Conservation (phyloP, 2,329 filamentous ascomycete species). For the Calonectria ilicicola region DNA sequence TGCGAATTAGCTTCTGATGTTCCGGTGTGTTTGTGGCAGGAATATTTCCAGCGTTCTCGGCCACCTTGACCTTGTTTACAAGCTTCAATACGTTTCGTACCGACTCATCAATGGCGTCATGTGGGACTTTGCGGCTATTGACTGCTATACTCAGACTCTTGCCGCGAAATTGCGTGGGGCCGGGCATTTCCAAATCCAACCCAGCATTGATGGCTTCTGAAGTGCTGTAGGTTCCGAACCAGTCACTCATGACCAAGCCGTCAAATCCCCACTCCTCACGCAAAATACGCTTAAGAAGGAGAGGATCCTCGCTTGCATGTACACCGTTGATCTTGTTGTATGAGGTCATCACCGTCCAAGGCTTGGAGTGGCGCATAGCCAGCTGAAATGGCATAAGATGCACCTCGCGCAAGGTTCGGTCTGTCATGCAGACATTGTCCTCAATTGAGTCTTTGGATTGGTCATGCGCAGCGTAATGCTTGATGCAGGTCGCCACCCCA, state of each 20-base stretch:
- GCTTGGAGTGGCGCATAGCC: slow-evolving; percentile 47
- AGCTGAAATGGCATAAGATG: slow-evolving; percentile 53
- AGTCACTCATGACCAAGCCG: slow-evolving; percentile 45
- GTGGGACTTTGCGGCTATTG: slow-evolving; percentile 30
- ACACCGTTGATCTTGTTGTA: slow-evolving; percentile 54
- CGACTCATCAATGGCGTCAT: slow-evolving; percentile 30
- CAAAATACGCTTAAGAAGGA: slow-evolving; percentile 42
- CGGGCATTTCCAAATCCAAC: slow-evolving; percentile 49
- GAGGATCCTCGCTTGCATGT: slow-evolving; percentile 35
- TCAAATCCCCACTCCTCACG: slow-evolving; percentile 55
- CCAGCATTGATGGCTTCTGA: slow-evolving; percentile 41
- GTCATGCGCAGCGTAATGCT: slow-evolving; percentile 56
- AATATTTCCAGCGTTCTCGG: neutral
- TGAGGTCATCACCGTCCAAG: slow-evolving; percentile 47
- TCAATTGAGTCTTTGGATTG: slow-evolving; percentile 35
- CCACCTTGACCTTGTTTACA: slow-evolving; percentile 11
- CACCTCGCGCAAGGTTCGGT: slow-evolving; percentile 30
- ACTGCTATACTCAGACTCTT: slow-evolving; percentile 33
- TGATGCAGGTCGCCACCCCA: slow-evolving; percentile 52
- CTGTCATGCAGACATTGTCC: slow-evolving; percentile 21
- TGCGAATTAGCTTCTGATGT: neutral
- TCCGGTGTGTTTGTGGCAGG: neutral
- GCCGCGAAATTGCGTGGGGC: slow-evolving; percentile 39
- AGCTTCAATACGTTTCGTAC: slow-evolving; percentile 38
- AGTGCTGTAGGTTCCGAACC: slow-evolving; percentile 46